Base-by-base conservation (phyloP, 164 flowering plant species). In the Berberis thunbergii region DNA sequence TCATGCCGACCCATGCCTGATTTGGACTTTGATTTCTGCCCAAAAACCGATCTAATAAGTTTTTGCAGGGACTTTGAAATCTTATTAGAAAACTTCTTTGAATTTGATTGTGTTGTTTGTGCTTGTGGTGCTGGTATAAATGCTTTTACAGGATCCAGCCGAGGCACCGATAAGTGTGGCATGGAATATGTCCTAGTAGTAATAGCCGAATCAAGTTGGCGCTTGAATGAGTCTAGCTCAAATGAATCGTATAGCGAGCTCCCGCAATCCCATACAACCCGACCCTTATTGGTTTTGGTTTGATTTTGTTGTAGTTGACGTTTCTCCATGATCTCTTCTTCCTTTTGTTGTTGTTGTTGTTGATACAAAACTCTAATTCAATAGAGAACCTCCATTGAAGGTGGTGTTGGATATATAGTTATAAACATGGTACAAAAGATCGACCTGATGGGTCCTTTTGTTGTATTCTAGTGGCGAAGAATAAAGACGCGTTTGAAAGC, bases 171-270 rank as follows among this genome's bases (percentile, higher is more conserved):
- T 42, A 84, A 60, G 45, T 78, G 96, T 1, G 96, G 89, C 95
- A 90, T 86, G 42, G 97, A 90, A n/a, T 79, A 41, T 49, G 81
- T 75, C 59, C 87, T 69, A n/a, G 91, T 75, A 49, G 72, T 41
- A n/a, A 89, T 83, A 67, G 96, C 94, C 1, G 86, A 81, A 67
- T 88, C 83, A 42, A 93, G 94, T 43, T 88, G 94, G 38, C 77
- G 85, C n/a, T 80, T 70, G 82, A 93, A 83, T 0, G 98, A 84
- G 40, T 82, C 78, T 59, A 85, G 84, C 87, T 93, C 98, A 75
- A 86, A 86, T 12, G 98, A 92, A 70, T 92, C 98, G 70, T 92
- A 92, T 41, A 92, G 90, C 0, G 87, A 68, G 71, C 98, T 93
- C 6, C 74, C 94, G 59, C 97, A 85, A 55, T 93, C 98, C 98